These are phyloP conservation scores for Asterella californica DNA, from an alignment of 225 moss, liverwort and hornwort species.

Conservation along the genomic window DNA sequence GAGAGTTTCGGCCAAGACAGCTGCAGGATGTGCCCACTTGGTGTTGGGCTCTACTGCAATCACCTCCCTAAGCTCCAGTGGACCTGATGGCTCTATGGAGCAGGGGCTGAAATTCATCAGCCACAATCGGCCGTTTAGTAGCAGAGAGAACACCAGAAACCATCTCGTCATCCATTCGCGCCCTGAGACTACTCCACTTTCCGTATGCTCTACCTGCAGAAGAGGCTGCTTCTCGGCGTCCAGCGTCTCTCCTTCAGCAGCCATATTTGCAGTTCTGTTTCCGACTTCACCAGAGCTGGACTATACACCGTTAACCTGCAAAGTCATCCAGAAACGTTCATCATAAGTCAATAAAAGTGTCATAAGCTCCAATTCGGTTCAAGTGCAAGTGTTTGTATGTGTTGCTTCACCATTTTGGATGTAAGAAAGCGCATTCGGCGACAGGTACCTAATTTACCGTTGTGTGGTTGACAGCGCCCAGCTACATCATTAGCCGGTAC, in stretches of 20 bases:
- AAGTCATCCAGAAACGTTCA: too few species aligned
- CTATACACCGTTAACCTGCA: too few species aligned
- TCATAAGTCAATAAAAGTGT: too few species aligned
- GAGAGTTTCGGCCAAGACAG: conserved; percentile 49
- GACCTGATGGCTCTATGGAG: background rate
- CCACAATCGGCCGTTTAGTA: conserved; percentile 1
- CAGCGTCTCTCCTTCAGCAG: background rate
- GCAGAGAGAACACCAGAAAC: background rate
- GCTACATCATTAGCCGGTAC: too few species aligned
- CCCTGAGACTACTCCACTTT: background rate
- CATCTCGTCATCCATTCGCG: conserved; percentile 11
- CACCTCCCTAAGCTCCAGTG: background rate
- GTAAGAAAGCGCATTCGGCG: too few species aligned
- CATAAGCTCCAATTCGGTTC: too few species aligned
- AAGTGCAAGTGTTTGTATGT: too few species aligned
- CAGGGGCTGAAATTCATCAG: background rate
- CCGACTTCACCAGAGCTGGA: too few species aligned
- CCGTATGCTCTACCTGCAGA: background rate
- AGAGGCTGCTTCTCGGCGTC: conserved; percentile 17
- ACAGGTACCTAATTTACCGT: too few species aligned
- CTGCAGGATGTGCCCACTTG: conserved; percentile 45
- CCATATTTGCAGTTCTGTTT: background rate
- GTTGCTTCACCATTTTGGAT: too few species aligned
- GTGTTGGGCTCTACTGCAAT: background rate
- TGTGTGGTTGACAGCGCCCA: too few species aligned